phyloP scores from a whole-genome alignment of 2,329 filamentous ascomycete species.

The Epicoccum nigrum region DNA sequence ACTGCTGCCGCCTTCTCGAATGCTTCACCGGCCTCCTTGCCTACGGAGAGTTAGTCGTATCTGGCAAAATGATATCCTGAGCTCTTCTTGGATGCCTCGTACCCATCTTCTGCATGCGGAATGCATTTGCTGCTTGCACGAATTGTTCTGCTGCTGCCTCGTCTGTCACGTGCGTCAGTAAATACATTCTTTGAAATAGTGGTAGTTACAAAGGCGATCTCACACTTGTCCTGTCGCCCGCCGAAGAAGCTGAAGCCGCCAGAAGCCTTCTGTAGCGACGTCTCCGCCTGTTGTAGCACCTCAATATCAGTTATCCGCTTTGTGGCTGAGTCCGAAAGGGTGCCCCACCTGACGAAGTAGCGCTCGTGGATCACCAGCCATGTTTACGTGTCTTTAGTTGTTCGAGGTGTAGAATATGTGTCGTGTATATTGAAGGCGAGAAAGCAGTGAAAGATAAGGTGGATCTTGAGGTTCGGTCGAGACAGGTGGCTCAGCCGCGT shows the following conservation, averaged over 20 bases:
- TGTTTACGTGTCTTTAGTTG: constrained; percentile 25
- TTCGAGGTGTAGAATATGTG: neutral
- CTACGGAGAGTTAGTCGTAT: constrained; percentile 53
- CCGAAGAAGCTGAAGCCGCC: constrained; percentile 91
- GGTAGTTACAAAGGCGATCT: neutral
- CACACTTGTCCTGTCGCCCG: constrained; percentile 79
- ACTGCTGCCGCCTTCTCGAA: constrained; percentile 86
- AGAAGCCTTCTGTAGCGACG: constrained; percentile 73
- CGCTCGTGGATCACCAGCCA: constrained; percentile 48
- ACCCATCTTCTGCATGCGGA: constrained; percentile 86
- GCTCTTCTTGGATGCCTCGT: constrained; percentile 32
- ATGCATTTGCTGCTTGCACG: constrained; percentile 87
- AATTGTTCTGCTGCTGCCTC: constrained; percentile 89
- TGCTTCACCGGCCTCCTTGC: constrained; percentile 82
- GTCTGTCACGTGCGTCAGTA: constrained; percentile 49
- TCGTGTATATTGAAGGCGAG: neutral
- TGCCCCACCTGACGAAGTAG: constrained; percentile 47
- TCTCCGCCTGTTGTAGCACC: constrained; percentile 73
- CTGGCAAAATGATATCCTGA: too few species aligned
- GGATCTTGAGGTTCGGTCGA: constrained; percentile 28
- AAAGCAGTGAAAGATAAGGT: constrained; percentile 11
- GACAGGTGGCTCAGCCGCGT: constrained; percentile 46
- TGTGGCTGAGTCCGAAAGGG: constrained; percentile 38
- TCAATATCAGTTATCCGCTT: constrained; percentile 34
- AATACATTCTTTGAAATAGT: neutral